A percentile compares a stretch with the other conserved stretches of the same genome.
Evolutionary conservation across 345 rosid genomes (phyloP).

Genomic region (Turritis glabra): DNA sequence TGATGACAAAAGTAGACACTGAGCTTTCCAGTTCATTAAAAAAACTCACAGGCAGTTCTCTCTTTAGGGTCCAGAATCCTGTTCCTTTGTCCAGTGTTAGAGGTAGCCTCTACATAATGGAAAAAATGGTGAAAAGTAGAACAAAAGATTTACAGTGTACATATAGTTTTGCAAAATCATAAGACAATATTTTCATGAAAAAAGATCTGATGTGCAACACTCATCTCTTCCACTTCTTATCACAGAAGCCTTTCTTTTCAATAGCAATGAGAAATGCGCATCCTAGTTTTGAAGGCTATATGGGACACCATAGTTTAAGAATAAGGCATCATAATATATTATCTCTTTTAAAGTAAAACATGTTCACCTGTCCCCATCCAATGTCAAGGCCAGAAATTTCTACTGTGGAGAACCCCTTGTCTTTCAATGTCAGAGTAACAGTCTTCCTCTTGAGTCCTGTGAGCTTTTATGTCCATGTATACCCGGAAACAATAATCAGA

Average conservation of each 20-base stretch:
- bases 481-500: constrained; percentile 22
- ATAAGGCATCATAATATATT: neutral
- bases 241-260: neutral
- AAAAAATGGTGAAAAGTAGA: neutral
- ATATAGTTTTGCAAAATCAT: neutral
- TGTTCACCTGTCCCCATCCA: constrained; percentile 95
- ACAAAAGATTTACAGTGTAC: neutral
- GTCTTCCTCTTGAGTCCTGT: constrained; percentile 71
- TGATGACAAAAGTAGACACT: neutral
- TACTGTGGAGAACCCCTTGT: constrained; percentile 54
- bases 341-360: neutral
- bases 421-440: constrained; percentile 63
- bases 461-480: constrained; percentile 54
- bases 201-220: neutral
- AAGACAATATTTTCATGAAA: neutral
- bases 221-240: neutral
- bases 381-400: constrained; percentile 97
- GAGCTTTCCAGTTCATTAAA: neutral
- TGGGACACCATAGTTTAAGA: neutral
- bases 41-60: constrained; percentile 69
- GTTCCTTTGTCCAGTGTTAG: constrained; percentile 54
- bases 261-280: constrained; percentile 7
- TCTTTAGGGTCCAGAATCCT: constrained; percentile 65
- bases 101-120: constrained; percentile 63
- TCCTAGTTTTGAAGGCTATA: neutral